These are phyloP conservation scores for Aureobasidium sp. DNA, from an alignment of 2,329 filamentous ascomycete genomes.

Conservation along the genomic window DNA sequence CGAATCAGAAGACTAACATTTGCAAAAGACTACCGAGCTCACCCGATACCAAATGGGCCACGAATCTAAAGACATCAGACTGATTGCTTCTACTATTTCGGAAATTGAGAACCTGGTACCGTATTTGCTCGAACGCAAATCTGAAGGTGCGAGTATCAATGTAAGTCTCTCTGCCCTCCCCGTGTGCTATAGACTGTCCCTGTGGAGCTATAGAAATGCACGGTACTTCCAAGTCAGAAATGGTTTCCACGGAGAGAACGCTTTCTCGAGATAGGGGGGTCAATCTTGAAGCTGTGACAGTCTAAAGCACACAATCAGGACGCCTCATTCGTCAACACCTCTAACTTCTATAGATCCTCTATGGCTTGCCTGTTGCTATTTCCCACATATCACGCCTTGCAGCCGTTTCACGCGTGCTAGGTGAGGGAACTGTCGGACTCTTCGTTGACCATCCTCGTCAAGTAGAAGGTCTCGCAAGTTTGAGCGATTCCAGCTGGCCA, in stretches of 20 bases:
- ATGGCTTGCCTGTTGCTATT: slow-evolving; percentile 60
- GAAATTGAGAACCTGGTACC: slow-evolving; percentile 61
- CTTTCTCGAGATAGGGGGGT: no score
- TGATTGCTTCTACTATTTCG: slow-evolving; percentile 65
- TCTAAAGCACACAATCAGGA: no score
- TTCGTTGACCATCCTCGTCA: slow-evolving; percentile 63
- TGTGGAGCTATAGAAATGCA: no score
- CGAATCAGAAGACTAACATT: not conserved
- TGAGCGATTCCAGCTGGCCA: slow-evolving; percentile 30
- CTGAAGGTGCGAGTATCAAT: slow-evolving; percentile 47
- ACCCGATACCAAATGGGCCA: slow-evolving; percentile 61
- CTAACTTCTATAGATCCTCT: slow-evolving; percentile 46
- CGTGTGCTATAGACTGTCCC: no score
- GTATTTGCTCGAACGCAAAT: slow-evolving; percentile 50
- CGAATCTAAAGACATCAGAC: slow-evolving; percentile 42
- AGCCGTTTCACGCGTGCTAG: slow-evolving; percentile 46
- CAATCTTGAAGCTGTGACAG: no score
- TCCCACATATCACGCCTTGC: slow-evolving; percentile 53
- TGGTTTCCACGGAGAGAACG: no score
- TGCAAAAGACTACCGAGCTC: slow-evolving; percentile 52
- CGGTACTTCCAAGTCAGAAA: no score
- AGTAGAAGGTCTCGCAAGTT: slow-evolving; percentile 37
- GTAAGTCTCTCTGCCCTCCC: slow-evolving; percentile 31
- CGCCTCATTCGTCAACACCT: not conserved
- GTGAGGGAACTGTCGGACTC: slow-evolving; percentile 49